phyloP scores from a whole-genome alignment of 1,139 yeast species.

The Chernovozyma aurita region DNA sequence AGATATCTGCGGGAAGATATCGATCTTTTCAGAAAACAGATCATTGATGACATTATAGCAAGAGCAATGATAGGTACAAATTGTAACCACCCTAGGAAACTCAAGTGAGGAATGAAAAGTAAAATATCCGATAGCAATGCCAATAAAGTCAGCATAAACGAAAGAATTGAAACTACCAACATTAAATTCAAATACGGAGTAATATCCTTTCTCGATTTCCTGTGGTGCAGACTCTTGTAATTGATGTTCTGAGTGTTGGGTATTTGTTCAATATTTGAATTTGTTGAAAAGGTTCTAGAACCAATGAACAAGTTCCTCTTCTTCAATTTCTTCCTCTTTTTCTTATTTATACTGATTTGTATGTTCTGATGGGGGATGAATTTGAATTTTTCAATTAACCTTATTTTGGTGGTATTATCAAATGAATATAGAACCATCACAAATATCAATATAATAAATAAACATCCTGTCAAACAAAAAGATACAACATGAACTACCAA shows the following conservation, averaged over 20 bases:
- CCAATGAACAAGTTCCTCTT: neutral
- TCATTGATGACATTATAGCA: slow-evolving; percentile 32
- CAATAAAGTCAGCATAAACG: slow-evolving; percentile 35
- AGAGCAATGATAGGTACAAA: slow-evolving; percentile 34
- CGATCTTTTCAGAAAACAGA: slow-evolving; percentile 39
- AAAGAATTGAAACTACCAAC: slow-evolving; percentile 28
- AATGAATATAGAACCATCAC: slow-evolving; percentile 7
- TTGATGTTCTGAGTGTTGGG: neutral
- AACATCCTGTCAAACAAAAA: slow-evolving; percentile 29
- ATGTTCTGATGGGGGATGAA: neutral
- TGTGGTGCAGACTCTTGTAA: neutral
- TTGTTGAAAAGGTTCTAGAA: neutral
- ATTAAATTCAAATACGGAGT: slow-evolving; percentile 29
- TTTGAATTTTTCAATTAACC: slow-evolving; percentile 4
- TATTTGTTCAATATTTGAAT: neutral
- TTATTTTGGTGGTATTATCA: slow-evolving; percentile 2
- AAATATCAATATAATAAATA: slow-evolving; percentile 17
- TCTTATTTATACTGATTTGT: no score
- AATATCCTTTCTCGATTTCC: slow-evolving; percentile 16
- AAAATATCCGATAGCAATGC: slow-evolving; percentile 41
- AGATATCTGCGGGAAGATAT: slow-evolving; percentile 35
- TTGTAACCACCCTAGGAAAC: slow-evolving; percentile 44
- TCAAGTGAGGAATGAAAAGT: slow-evolving; percentile 36
- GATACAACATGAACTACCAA: slow-evolving; percentile 44
- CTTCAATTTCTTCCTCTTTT: neutral